phyloP scores from a whole-genome alignment of 345 rosid species.

The Lumnitzera racemosa region DNA sequence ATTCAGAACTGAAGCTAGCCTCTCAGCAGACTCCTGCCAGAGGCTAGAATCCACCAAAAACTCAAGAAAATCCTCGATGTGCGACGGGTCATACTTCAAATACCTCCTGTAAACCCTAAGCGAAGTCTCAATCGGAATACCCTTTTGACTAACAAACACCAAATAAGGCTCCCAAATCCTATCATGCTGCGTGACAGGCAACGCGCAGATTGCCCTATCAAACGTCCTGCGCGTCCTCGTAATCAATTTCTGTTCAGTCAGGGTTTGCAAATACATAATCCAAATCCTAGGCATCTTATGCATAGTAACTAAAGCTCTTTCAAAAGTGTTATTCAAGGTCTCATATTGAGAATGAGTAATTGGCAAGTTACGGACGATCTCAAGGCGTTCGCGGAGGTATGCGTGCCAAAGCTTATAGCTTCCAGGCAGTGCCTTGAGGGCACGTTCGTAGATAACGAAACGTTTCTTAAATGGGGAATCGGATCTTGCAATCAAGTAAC shows the following conservation, averaged over 20 bases:
- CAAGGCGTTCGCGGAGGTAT: constrained; percentile 27
- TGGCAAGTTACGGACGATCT: constrained; percentile 61
- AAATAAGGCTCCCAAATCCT: constrained; percentile 32
- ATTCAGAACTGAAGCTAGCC: constrained; percentile 82
- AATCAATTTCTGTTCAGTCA: constrained; percentile 19
- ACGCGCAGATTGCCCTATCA: constrained; percentile 26
- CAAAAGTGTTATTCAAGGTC: constrained; percentile 70
- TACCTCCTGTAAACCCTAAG: constrained; percentile 91
- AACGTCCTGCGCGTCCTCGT: constrained; percentile 13
- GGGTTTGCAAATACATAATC: constrained; percentile 22
- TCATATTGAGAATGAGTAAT: constrained; percentile 60
- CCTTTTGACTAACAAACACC: constrained; percentile 76
- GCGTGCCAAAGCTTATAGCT: constrained; percentile 36
- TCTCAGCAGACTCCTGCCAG: constrained; percentile 92
- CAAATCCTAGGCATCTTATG: constrained; percentile 33
- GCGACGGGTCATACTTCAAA: constrained; percentile 87
- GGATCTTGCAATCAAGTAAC: constrained; percentile 19
- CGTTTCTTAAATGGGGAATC: constrained; percentile 24
- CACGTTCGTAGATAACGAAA: constrained; percentile 23
- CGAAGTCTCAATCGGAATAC: constrained; percentile 86
- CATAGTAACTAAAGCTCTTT: constrained; percentile 18
- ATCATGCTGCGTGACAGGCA: constrained; percentile 33
- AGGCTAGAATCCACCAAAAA: constrained; percentile 71
- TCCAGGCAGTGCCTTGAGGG: constrained; percentile 27
- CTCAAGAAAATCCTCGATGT: constrained; percentile 86